Evolutionary conservation across 129 eudicot species (phyloP).

Genomic region (Erigeron canadensis): DNA sequence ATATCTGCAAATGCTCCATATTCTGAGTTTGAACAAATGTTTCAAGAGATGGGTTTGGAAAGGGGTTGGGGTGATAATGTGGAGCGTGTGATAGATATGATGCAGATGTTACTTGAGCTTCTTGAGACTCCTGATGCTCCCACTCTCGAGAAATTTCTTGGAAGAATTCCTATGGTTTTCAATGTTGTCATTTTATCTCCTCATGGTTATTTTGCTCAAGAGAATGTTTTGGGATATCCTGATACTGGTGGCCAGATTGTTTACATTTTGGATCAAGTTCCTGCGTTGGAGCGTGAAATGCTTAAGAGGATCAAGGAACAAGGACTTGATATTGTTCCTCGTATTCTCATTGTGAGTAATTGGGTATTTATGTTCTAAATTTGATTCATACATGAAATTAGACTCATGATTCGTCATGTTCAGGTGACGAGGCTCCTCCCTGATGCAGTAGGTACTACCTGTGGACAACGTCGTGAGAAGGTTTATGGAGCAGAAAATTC

Average conservation of each 20-base stretch:
- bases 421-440: slow-evolving; percentile 87
- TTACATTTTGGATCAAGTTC: slow-evolving; percentile 93
- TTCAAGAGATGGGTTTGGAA: slow-evolving; percentile 86
- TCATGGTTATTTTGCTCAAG: slow-evolving; percentile 97
- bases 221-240: slow-evolving; percentile 84
- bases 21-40: slow-evolving; percentile 61
- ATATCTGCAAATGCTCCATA: slow-evolving; percentile 54
- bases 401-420: background rate
- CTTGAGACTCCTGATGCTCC: slow-evolving; percentile 86
- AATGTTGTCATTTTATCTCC: slow-evolving; percentile 97
- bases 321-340: slow-evolving; percentile 84
- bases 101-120: slow-evolving; percentile 75
- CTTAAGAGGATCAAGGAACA: slow-evolving; percentile 80
- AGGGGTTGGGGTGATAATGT: slow-evolving; percentile 93
- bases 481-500: slow-evolving; percentile 82
- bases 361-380: background rate
- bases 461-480: slow-evolving; percentile 83
- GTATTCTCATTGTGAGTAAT: slow-evolving; percentile 75
- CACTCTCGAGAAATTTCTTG: slow-evolving; percentile 83
- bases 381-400: no score
- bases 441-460: slow-evolving; percentile 94
- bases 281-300: slow-evolving; percentile 89
- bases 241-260: slow-evolving; percentile 98
- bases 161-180: slow-evolving; percentile 86
- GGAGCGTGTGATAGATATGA: slow-evolving; percentile 65